Evolutionary conservation across 2,329 filamentous ascomycete species (phyloP), one percentile per base, ranked within the genome.

Genomic region (Zalaria obscura): DNA sequence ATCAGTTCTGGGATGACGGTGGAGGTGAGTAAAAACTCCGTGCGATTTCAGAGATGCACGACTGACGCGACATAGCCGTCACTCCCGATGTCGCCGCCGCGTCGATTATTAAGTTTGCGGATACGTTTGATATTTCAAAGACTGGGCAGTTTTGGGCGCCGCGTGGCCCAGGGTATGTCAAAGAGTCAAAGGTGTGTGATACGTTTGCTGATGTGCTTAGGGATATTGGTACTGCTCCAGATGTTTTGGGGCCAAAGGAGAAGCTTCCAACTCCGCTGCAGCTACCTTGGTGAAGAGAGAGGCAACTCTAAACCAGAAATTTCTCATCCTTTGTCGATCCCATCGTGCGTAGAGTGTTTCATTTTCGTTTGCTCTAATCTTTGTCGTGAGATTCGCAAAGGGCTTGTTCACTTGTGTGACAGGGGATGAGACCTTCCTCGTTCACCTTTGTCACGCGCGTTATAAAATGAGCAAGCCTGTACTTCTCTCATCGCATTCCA

Each of bases 101-200:
- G 50, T 76, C 70, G 34, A 61, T 86, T 35, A 60, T 70, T 0
- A 65, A 76, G 27, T 85, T 79, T 70, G 66, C 75, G 7, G 69
- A 58, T 3, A 64, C 61, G 7, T 75, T 85, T 45, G 74, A 78
- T 52, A 73, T 83, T 27, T 67, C 62, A 50, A 79, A 77, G 58
- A 78, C 77, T 4, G 81, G 80, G 5, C 65, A 83, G 59, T 83
- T 75, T 50, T 85, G 80, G 81, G 81, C 80, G 29, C 81, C 80
- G 2, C 66, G 79, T 48, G 81, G 80, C 49, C 70, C 80, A 43
- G 56, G 63, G 77, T 80, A 62, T 63, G 73, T 62, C 49, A 33
- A 25, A 34, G 6, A 9, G 9, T 5, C 27, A 33, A 32, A 32
- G n/a, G 29, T 18, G n/a, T 2, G 29, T n/a, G 29, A n/a, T n/a